Base-by-base conservation (phyloP, 2,329 filamentous ascomycete genomes). In the Sporothrix phasma region DNA sequence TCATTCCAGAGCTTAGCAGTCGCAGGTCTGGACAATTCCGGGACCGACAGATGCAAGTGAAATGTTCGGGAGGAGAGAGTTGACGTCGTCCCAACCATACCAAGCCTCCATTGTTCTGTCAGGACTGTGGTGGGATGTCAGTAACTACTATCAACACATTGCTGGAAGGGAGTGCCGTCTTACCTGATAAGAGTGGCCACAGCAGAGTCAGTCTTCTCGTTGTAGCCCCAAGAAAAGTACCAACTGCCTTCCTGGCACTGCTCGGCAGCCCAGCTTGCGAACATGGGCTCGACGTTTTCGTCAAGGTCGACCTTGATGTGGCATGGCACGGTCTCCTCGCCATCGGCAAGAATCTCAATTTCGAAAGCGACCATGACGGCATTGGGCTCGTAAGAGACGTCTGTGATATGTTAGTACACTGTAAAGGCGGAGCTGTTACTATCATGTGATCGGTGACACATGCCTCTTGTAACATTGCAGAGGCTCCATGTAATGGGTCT, bases 161-260 rank as follows among this genome's bases (percentile, higher is more conserved):
- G 47, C 5, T 2, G n/a, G 10, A 15, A 41, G 1, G 2, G 8
- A 17, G 13, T 8, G 3, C 34, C 11, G n/a, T 26, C 72, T 67
- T 66, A 74, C 73, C 72, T 73, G 29, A 72, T 67, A 0, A 75
- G 26, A 0, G 72, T 72, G 68, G 72, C 69, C 24, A 74, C 71
- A 0, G 68, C 73, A 3, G 69, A 70, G 37, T 74, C 73, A 0
- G 69, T 68, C 22, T 68, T 64, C 7, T 64, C 46, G 22, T 70
- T 68, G 66, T 75, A 73, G 1, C 73, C 73, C 72, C 72, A 75
- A 0, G 73, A 75, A 6, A 72, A 58, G 3, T 63, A 64, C 69
- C 71, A 73, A n/a, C 68, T 68, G n/a, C 66, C 69, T 37, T 68
- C 62, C 0, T 62, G 58, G 53, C 73, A 75, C 2, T 61, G 56